Percentiles rank a stretch among this genome's conserved stretches.
These are phyloP conservation scores for Colletotrichum cordylinicola DNA, from an alignment of 2,329 filamentous ascomycete genomes.

Conservation along the genomic window DNA sequence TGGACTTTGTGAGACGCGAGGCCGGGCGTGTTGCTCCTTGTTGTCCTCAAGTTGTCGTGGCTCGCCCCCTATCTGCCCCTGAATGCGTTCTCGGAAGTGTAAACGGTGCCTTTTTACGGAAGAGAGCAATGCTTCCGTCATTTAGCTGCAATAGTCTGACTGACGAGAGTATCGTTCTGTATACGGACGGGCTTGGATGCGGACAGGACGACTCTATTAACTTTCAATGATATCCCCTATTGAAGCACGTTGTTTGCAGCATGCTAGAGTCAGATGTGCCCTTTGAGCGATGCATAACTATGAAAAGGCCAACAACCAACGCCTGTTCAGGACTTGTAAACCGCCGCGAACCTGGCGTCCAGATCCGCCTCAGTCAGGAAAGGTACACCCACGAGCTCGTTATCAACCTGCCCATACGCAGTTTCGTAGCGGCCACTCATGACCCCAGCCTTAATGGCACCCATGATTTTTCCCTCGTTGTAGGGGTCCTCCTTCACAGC, in stretches of 20 bases:
- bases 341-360: background rate
- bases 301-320: background rate
- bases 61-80: background rate
- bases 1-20: background rate
- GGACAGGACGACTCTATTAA: background rate
- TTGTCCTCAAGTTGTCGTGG: background rate
- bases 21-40: background rate
- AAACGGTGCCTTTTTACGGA: background rate
- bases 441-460: background rate
- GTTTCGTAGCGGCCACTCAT: background rate
- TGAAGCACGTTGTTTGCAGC: background rate
- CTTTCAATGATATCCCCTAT: background rate
- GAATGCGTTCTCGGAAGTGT: background rate
- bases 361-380: conserved; percentile 1
- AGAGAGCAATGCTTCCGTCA: background rate
- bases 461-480: background rate
- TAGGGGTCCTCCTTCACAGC: background rate
- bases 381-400: background rate
- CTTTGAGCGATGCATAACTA: background rate
- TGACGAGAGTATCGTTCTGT: background rate
- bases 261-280: background rate
- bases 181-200: fast-evolving
- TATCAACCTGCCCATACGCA: background rate
- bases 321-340: background rate
- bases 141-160: background rate